Conservation (phyloP, 2,329 filamentous ascomycete genomes). For the Drechslerella coelobrocha region DNA sequence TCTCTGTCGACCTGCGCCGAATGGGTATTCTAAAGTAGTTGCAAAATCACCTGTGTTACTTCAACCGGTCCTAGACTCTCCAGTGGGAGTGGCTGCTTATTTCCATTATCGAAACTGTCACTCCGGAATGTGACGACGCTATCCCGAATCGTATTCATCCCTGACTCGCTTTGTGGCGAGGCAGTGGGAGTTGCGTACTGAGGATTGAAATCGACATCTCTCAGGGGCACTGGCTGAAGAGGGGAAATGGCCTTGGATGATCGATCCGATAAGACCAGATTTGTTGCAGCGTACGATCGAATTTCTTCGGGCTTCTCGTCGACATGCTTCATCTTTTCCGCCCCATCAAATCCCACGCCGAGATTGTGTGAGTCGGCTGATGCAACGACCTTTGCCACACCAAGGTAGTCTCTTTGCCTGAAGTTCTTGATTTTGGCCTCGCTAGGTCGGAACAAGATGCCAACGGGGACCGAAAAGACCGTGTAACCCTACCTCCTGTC, state of each 20-base stretch:
- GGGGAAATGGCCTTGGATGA: slow-evolving; percentile 25
- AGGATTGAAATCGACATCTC: slow-evolving; percentile 60
- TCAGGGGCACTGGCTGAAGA: neutral
- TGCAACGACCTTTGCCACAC: slow-evolving; percentile 91
- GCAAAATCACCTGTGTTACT: slow-evolving; percentile 37
- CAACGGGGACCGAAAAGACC: slow-evolving; percentile 98
- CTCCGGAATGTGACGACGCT: slow-evolving; percentile 54
- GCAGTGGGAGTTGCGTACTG: slow-evolving; percentile 95
- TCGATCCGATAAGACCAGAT: slow-evolving; percentile 86
- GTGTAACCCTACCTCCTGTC: slow-evolving; percentile 78
- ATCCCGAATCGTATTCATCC: slow-evolving; percentile 30
- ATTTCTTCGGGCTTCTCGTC: slow-evolving; percentile 84
- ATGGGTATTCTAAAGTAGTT: slow-evolving; percentile 5
- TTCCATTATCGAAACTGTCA: slow-evolving; percentile 57
- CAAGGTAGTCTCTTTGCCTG: slow-evolving; percentile 96
- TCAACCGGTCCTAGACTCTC: slow-evolving; percentile 50
- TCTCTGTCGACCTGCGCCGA: neutral
- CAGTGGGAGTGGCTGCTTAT: slow-evolving; percentile 51
- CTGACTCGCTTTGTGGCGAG: slow-evolving; percentile 78
- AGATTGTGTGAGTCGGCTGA: slow-evolving; percentile 80
- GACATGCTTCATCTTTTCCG: slow-evolving; percentile 72
- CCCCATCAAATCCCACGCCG: slow-evolving; percentile 80
- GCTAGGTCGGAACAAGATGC: slow-evolving; percentile 92
- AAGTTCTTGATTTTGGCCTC: slow-evolving; percentile 98
- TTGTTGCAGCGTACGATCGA: slow-evolving; percentile 89